Evolutionary conservation across 352 stramenopile genomes (phyloP), one percentile per base, ranked within the genome.

Genomic region (Pythium aquatile): DNA sequence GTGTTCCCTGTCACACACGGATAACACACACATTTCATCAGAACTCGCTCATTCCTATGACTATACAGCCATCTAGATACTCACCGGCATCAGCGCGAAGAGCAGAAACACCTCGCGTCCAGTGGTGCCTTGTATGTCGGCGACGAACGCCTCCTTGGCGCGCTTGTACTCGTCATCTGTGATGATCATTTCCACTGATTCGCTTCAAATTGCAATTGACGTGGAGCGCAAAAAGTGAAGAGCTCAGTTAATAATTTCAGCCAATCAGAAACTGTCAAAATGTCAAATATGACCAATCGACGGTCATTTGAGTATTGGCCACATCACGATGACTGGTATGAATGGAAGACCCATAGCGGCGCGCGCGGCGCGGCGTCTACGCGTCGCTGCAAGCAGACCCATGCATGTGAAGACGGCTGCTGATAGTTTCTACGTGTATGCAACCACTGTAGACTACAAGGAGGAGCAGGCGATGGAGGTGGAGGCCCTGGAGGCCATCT

Each of bases 401-500:
- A 30, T 51, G 44, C 44, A 51, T 29, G 20, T 4, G 0, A 5
- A 30, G 16, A 6, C 3, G n/a, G 44, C 29, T 35, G 2, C 47
- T 54, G n/a, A 49, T 35, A 28, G 29, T 40, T 8, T 57, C 2
- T 42, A 14, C 40, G 54, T 58, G 51, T 63, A 42, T 58, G 53
- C 3, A 11, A 24, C 9, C 48, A 26, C 4, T 62, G 14, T 40
- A 58, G 87, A 96, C 75, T 94, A 96, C 78, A 85, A 84, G 63
- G 87, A 94, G 70, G 87, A 96, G 60, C 85, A 94, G 73, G 74
- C 72, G 68, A 96, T 96, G 87, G 87, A 96, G 77, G 85, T 93
- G 69, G 87, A 96, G 65, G 87, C 87, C 48, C 83, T 96, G 62
- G 87, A 94, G 65, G 84, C 87, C 71, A 96, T 96, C 58, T 96